Base-by-base conservation (phyloP, 352 stramenopile genomes). In the Peronospora destructor region DNA sequence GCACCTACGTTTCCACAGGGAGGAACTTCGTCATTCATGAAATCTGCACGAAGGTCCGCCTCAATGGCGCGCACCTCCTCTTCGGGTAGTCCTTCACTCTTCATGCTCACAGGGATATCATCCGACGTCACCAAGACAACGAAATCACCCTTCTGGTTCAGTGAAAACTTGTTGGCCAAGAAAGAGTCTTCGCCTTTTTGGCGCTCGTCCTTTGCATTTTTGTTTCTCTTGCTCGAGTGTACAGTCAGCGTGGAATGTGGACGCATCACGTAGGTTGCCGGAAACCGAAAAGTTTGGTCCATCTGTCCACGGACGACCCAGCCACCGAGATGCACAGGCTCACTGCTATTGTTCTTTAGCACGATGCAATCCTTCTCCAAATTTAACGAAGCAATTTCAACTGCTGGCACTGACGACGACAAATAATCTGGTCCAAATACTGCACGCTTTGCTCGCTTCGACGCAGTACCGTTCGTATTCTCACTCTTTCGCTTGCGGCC, bases 221-320 rank as follows among this genome's bases (percentile, higher is more conserved):
- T 81, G 66, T 86, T 86, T 61, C 77, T 72, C 62, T 87, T 87
- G 52, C 71, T 85, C 11, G 77, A 91, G 57, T 85, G 67, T 42
- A 91, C 81, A 5, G 76, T 88, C 52, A 88, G 62, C 42, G 77
- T 85, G 29, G 70, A 72, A 26, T 84, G 73, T 11, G 76, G 76
- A 7, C 70, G 61, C 64, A 91, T 87, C 32, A 75, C 61, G 60
- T 89, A 89, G 10, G 63, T 76, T 38, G 44, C 58, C 11, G 78
- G 78, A 59, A 89, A 85, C 10, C 73, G 73, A 59, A 89, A 89
- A 25, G 77, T 75, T 40, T 87, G 78, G 53, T 78, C 72, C 33
- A 68, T 64, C 17, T 68, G 68, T 4, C 73, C 75, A 44, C 73
- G 73, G 12, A 91, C 78, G 46, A 77, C 66, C 81, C 81, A 91